Evolutionary conservation across 352 stramenopile genomes (phyloP), one percentile per base, ranked within the genome.

Genomic region (Phytophthora lateralis): DNA sequence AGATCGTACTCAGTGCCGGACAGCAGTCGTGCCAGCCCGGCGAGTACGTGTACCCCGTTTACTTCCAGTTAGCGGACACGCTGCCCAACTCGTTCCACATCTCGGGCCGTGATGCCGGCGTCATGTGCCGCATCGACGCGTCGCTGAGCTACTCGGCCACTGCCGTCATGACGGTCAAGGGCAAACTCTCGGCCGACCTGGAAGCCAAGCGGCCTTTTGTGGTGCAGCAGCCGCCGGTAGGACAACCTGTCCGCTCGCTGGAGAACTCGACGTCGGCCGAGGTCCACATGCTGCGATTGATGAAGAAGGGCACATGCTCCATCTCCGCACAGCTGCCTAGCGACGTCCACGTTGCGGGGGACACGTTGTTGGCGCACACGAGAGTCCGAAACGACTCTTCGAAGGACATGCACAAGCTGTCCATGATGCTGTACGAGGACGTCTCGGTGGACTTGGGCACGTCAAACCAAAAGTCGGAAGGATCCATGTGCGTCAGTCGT

Each of bases 31-130:
- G 75, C n/a, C 60, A 76, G 18, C 75, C 79, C 2, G 84, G 84
- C 14, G 75, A 91, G 62, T 93, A 93, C 63, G 74, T 88, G 39
- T 93, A 84, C 46, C 75, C 78, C 3, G 85, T 93, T 63, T 65
- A 59, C 42, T 89, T 85, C 53, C 66, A 69, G 9, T 56, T 93
- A 14, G 59, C 52, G 0, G 71, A 85, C 42, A 66, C 73, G 5
- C 53, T 90, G 18, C 71, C 76, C 20, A 74, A 80, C 21, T 80
- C 80, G 8, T 75, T 79, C 55, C 57, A 80, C 30, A 66, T 83
- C 17, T 67, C 54, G 14, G 26, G 48, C 12, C 66, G 65, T 14
- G 51, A 59, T 17, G 66, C 61, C 11, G 52, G 50, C 29, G 44
- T 66, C 55, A 78, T 78, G 70, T 46, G 29, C 21, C 47, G 63